These are phyloP conservation scores for Colletotrichum abscissum DNA, from an alignment of 2,329 filamentous ascomycete genomes.

Conservation along the genomic window DNA sequence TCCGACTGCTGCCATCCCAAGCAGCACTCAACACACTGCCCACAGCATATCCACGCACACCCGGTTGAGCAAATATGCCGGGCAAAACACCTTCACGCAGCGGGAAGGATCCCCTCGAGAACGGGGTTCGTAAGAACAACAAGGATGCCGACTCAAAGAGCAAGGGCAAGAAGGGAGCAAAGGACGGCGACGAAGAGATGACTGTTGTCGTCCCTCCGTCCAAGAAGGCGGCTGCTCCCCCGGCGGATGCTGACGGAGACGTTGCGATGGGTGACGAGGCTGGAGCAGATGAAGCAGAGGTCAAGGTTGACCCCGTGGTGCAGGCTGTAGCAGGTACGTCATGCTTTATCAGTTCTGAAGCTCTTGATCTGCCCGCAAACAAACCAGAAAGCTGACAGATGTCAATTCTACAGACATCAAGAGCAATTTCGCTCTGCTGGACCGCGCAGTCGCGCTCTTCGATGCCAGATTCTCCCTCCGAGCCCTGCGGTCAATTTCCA, in stretches of 20 bases:
- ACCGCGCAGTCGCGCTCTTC: conserved; percentile 91
- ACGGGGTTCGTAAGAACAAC: conserved; percentile 72
- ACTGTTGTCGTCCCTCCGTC: conserved; percentile 82
- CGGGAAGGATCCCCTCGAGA: conserved; percentile 76
- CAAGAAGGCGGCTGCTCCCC: conserved; percentile 69
- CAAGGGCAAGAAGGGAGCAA: conserved; percentile 72
- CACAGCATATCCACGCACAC: conserved; percentile 18
- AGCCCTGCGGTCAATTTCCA: conserved; percentile 94
- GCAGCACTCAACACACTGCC: conserved; percentile 28
- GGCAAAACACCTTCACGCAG: conserved; percentile 80
- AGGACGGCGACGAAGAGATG: conserved; percentile 83
- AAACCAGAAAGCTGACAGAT: conserved; percentile 37
- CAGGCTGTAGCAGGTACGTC: conserved; percentile 70
- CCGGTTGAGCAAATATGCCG: conserved; percentile 64
- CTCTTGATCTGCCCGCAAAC: background rate
- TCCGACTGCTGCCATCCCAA: conserved; percentile 29
- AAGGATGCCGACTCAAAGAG: conserved; percentile 79
- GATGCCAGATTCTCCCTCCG: conserved; percentile 95
- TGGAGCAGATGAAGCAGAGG: conserved; percentile 59
- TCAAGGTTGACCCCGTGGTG: conserved; percentile 69
- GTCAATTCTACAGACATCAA: conserved; percentile 80
- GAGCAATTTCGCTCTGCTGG: conserved; percentile 90
- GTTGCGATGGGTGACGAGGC: conserved; percentile 75
- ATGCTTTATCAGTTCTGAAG: background rate
- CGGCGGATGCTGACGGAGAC: conserved; percentile 75